Percentiles rank a stretch among this genome's conserved stretches.
These are phyloP conservation scores for Didymella segeticola DNA, from an alignment of 2,329 filamentous ascomycete species.

Conservation along the genomic window DNA sequence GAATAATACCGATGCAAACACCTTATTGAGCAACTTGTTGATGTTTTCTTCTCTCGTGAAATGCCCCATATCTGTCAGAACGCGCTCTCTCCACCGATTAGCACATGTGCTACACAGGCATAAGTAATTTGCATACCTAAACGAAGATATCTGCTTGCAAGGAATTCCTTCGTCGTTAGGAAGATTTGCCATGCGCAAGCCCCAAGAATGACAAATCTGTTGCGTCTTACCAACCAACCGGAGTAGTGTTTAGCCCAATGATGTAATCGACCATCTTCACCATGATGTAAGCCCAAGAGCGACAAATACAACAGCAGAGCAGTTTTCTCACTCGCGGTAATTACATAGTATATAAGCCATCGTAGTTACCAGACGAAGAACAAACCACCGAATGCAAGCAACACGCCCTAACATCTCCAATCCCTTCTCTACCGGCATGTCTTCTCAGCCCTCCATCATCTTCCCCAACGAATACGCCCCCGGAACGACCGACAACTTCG, in stretches of 20 bases:
- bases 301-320: background rate
- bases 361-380: background rate
- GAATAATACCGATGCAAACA: slow-evolving; percentile 17
- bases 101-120: background rate
- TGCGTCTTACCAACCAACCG: background rate
- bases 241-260: slow-evolving; percentile 7
- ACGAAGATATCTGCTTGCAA: background rate
- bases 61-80: background rate
- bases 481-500: slow-evolving; percentile 48
- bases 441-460: slow-evolving; percentile 29
- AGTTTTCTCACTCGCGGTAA: too few relatives aligned
- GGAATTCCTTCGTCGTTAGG: background rate
- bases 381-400: background rate
- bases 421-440: background rate
- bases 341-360: background rate
- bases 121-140: background rate
- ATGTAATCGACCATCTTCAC: slow-evolving; percentile 2
- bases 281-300: background rate
- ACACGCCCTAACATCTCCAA: background rate
- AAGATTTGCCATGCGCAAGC: background rate
- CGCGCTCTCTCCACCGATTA: background rate
- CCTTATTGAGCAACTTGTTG: background rate
- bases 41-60: background rate
- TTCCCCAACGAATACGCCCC: slow-evolving; percentile 44
- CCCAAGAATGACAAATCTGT: slow-evolving; percentile 3